Conservation (phyloP, 805 yeast species). For the Saccharomyces eubayanus region DNA sequence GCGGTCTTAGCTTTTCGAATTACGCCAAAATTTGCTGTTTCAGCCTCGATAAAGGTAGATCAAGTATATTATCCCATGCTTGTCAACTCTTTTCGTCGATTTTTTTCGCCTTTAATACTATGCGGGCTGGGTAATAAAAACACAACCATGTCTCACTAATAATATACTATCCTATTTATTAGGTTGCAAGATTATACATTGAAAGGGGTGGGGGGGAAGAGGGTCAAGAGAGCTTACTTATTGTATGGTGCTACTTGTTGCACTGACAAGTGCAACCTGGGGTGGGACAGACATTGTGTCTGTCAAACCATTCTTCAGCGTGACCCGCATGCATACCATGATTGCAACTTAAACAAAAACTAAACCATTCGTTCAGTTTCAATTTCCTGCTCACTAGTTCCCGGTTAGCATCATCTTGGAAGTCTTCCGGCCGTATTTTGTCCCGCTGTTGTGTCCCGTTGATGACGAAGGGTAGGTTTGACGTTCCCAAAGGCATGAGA, state of each 20-base stretch:
- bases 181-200: neutral
- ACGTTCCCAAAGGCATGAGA: conserved; percentile 62
- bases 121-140: neutral
- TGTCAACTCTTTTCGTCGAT: neutral
- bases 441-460: conserved; percentile 14
- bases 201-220: neutral
- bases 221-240: neutral
- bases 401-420: neutral
- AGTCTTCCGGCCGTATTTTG: neutral
- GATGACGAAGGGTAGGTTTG: conserved; percentile 28
- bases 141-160: neutral
- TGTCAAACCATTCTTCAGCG: conserved; percentile 91
- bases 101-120: neutral
- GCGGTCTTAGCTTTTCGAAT: neutral
- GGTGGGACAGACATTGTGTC: conserved; percentile 84
- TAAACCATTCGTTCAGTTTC: conserved; percentile 71
- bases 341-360: conserved; percentile 82
- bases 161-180: neutral
- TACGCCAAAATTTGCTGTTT: neutral
- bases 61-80: neutral
- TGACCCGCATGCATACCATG: conserved; percentile 95
- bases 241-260: conserved; percentile 39
- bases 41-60: neutral
- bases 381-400: conserved; percentile 9
- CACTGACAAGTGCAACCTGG: conserved; percentile 88